A percentile compares a stretch with the other conserved stretches of the same genome.
These are phyloP conservation scores for Aurantiochytrium sp. DNA, from an alignment of 108 stramenopile genomes.

Conservation along the genomic window DNA sequence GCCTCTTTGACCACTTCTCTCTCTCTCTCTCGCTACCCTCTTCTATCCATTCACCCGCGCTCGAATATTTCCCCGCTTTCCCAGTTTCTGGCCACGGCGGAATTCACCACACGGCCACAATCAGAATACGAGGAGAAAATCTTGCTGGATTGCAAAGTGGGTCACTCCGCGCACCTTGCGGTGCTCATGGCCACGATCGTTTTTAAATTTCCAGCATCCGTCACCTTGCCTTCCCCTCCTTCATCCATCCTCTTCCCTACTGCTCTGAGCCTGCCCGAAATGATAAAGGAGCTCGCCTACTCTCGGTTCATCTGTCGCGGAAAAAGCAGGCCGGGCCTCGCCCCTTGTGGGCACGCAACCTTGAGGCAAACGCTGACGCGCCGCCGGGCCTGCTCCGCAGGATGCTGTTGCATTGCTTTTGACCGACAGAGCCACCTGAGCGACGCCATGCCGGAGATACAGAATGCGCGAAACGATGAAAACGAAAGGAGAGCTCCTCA, in stretches of 20 bases:
- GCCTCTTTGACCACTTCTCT: no score
- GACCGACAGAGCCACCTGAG: background rate
- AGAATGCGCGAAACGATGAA: background rate
- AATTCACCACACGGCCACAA: background rate
- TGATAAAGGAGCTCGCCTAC: no score
- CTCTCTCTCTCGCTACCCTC: background rate
- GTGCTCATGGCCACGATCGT: slow-evolving; percentile 4
- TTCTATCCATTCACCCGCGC: background rate
- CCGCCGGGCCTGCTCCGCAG: background rate
- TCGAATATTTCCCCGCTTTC: background rate
- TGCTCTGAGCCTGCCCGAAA: no score
- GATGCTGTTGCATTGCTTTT: background rate
- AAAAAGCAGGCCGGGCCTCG: background rate
- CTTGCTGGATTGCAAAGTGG: slow-evolving; percentile 9
- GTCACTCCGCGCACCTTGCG: background rate
- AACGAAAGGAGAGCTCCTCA: no score
- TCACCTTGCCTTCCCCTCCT: background rate
- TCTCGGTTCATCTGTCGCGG: background rate
- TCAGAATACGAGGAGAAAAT: slow-evolving; percentile 4
- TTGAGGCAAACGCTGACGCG: no score
- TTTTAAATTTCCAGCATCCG: background rate
- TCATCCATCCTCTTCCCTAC: no score
- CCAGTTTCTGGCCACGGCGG: background rate
- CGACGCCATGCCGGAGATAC: background rate
- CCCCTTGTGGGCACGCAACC: no score